A percentile compares a stretch with the other conserved stretches of the same genome.
Conservation (phyloP, 2,329 filamentous ascomycete genomes). For the Cladophialophora psammophila region DNA sequence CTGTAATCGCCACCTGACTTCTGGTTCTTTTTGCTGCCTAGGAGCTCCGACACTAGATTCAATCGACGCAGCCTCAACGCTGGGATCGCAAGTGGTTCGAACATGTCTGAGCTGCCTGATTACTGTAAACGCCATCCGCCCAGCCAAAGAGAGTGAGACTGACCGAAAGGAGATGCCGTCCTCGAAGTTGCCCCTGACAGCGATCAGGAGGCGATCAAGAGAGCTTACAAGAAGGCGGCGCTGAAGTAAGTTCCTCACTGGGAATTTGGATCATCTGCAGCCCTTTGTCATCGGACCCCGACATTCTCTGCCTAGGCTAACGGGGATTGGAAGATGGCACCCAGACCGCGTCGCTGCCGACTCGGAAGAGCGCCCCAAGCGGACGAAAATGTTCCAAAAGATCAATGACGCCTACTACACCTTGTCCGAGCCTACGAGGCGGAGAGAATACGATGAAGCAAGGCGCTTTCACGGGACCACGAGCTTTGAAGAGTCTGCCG, state of each 20-base stretch:
- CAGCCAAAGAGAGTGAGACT: neutral
- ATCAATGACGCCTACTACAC: constrained; percentile 95
- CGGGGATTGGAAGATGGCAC: constrained; percentile 63
- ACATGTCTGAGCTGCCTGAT: constrained; percentile 39
- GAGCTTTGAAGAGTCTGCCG: constrained; percentile 58
- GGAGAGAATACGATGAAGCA: constrained; percentile 83
- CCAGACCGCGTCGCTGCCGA: constrained; percentile 86
- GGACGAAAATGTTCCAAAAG: constrained; percentile 88
- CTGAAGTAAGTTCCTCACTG: constrained; percentile 62
- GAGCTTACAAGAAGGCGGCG: constrained; percentile 93
- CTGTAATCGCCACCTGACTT: neutral
- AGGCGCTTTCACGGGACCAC: constrained; percentile 63
- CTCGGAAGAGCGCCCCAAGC: constrained; percentile 79
- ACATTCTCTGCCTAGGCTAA: neutral
- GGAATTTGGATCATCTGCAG: neutral
- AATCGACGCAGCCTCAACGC: neutral
- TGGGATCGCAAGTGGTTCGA: neutral
- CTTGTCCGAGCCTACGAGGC: constrained; percentile 77
- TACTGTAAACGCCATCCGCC: constrained; percentile 35
- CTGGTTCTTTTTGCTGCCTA: neutral
- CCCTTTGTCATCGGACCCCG: neutral
- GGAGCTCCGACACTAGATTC: neutral
- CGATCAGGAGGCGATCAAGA: constrained; percentile 81
- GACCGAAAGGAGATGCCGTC: constrained; percentile 49
- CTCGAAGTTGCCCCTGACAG: constrained; percentile 78